Percentiles rank a stretch among this genome's conserved stretches.
Evolutionary conservation across 2,329 filamentous ascomycete genomes (phyloP).

Genomic region (Colletotrichum lentis): DNA sequence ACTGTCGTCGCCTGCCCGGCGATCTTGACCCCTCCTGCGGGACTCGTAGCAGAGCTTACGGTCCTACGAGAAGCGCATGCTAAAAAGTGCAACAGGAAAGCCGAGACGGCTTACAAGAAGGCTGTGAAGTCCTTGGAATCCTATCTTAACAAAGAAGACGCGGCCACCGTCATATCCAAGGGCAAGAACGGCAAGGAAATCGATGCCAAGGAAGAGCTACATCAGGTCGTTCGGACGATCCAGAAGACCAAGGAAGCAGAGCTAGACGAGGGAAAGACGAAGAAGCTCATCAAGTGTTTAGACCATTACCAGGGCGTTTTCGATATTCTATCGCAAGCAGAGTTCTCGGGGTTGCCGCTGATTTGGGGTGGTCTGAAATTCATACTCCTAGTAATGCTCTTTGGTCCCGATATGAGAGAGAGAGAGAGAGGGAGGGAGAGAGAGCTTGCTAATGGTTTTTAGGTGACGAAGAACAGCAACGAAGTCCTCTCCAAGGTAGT

Average conservation of each 20-base stretch:
- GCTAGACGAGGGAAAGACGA: slow-evolving; percentile 37
- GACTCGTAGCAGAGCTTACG: background rate
- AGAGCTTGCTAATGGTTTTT: background rate
- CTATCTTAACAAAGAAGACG: slow-evolving; percentile 39
- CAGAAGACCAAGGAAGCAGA: slow-evolving; percentile 28
- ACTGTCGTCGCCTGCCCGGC: background rate
- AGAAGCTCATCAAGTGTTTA: slow-evolving; percentile 40
- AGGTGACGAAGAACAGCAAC: slow-evolving; percentile 42
- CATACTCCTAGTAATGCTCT: slow-evolving; percentile 19
- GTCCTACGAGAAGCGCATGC: slow-evolving; percentile 7
- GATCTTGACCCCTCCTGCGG: background rate
- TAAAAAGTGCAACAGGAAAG: slow-evolving; percentile 32
- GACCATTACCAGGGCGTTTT: slow-evolving; percentile 42
- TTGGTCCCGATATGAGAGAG: background rate
- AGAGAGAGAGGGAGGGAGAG: no score
- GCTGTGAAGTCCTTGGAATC: slow-evolving; percentile 40
- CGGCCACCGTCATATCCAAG: slow-evolving; percentile 24
- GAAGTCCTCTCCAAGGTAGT: slow-evolving; percentile 41
- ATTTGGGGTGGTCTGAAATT: slow-evolving; percentile 42
- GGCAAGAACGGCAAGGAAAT: slow-evolving; percentile 27
- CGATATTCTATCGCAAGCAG: slow-evolving; percentile 42
- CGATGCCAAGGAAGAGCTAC: slow-evolving; percentile 38
- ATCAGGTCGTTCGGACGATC: slow-evolving; percentile 35
- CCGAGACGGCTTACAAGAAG: slow-evolving; percentile 38
- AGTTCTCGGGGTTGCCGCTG: slow-evolving; percentile 41